Evolutionary conservation across 169 alveolate species (phyloP).

Genomic region (Miamiensis avidus): DNA sequence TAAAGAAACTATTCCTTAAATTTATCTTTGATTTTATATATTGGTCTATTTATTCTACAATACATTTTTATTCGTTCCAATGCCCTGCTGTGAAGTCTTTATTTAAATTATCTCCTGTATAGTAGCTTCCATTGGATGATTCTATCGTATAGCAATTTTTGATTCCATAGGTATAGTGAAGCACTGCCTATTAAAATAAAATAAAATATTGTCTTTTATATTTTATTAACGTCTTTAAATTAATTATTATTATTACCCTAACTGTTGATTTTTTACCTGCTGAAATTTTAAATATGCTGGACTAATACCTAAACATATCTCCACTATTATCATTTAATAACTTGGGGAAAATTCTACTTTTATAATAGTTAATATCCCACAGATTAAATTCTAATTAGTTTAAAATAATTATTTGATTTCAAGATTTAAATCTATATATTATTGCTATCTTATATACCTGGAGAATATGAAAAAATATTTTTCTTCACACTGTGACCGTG

Average conservation of each 20-base stretch:
- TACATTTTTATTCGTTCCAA: neutral
- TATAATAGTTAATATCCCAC: constrained; percentile 52
- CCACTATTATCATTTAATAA: constrained; percentile 52
- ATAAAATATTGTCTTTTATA: too few species aligned
- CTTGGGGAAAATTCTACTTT: constrained; percentile 62
- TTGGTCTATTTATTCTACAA: neutral
- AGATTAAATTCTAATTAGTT: constrained; percentile 58
- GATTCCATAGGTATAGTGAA: constrained; percentile 23
- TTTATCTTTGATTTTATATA: too few species aligned
- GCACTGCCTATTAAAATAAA: too few species aligned
- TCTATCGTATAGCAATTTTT: constrained; percentile 44
- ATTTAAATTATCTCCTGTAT: neutral
- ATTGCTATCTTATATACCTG: too few species aligned
- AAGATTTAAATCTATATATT: too few species aligned
- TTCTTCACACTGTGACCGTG: constrained; percentile 82
- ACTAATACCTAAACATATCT: constrained; percentile 64
- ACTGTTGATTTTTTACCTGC: constrained; percentile 56
- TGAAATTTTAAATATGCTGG: constrained; percentile 58
- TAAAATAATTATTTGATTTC: too few species aligned
- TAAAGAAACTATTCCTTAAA: too few species aligned
- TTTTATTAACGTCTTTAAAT: too few species aligned
- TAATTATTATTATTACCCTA: too few species aligned
- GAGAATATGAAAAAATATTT: constrained; percentile 77
- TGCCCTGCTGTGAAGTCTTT: neutral
- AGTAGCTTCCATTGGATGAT: constrained; percentile 40